Conservation (phyloP, 129 eudicot genomes). For the Lonicera japonica region DNA sequence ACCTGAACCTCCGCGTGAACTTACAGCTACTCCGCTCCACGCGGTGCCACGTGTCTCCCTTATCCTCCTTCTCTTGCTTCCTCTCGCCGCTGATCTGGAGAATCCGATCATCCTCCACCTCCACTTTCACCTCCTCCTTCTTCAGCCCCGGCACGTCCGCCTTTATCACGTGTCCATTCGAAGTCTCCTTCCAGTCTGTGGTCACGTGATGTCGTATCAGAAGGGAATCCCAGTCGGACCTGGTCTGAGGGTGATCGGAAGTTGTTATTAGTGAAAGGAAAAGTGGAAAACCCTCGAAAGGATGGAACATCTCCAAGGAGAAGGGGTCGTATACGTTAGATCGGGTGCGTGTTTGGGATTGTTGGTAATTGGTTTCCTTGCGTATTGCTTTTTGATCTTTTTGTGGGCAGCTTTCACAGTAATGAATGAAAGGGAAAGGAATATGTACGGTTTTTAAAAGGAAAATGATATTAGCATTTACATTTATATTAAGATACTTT, state of each 20-base stretch:
- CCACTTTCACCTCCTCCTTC: constrained; percentile 53
- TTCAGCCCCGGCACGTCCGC: constrained; percentile 50
- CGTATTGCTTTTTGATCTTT: too few species aligned
- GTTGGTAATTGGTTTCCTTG: too few species aligned
- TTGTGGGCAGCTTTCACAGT: too few species aligned
- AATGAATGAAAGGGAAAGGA: too few species aligned
- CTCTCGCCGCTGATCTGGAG: constrained; percentile 55
- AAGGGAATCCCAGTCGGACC: background rate
- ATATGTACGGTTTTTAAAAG: too few species aligned
- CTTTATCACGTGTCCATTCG: constrained; percentile 33
- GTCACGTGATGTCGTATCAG: constrained; percentile 13
- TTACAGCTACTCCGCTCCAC: too few species aligned
- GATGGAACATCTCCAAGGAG: constrained; percentile 24
- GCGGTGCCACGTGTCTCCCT: too few species aligned
- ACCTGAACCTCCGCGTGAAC: too few species aligned
- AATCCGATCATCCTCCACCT: constrained; percentile 30
- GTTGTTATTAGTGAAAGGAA: too few species aligned
- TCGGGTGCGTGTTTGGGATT: too few species aligned
- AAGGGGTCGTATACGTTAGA: constrained; percentile 26
- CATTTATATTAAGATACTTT: too few species aligned
- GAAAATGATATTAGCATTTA: too few species aligned
- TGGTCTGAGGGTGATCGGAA: constrained; percentile 8
- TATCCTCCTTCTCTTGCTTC: constrained; percentile 38
- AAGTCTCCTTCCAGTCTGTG: constrained; percentile 53
- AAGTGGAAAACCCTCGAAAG: constrained; percentile 24